phyloP scores from a whole-genome alignment of 1,284 basidiomycete genomes.

The Trametes hirsuta region DNA sequence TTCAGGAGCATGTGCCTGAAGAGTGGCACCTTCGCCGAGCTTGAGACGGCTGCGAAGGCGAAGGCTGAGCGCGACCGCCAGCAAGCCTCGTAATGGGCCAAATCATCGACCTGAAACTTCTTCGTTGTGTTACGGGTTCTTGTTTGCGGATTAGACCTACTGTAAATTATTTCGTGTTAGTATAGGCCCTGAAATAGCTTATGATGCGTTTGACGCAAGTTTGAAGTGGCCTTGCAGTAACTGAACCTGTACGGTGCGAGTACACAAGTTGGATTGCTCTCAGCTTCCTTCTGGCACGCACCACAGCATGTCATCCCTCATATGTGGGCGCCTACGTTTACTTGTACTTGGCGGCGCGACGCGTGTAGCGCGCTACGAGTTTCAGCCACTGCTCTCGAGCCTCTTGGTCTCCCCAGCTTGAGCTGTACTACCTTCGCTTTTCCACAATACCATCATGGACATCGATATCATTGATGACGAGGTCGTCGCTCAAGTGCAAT shows the following conservation, averaged over 20 bases:
- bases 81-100: neutral
- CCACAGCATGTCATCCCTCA: too few species aligned
- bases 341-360: neutral
- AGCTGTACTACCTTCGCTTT: neutral
- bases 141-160: too few species aligned
- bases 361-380: neutral
- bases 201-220: too few species aligned
- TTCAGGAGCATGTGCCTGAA: conserved; percentile 84
- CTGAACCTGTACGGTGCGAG: too few species aligned
- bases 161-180: too few species aligned
- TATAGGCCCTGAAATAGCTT: too few species aligned
- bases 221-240: too few species aligned
- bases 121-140: too few species aligned
- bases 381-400: neutral
- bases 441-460: conserved; percentile 28
- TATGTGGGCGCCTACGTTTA: conserved; percentile 1
- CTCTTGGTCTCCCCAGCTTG: neutral
- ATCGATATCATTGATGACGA: conserved; percentile 35
- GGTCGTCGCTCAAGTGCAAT: neutral
- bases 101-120: too few species aligned
- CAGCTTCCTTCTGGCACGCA: too few species aligned
- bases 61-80: conserved; percentile 33
- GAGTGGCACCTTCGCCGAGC: conserved; percentile 76
- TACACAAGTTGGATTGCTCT: too few species aligned
- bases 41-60: conserved; percentile 61